These are phyloP conservation scores for Cryptococcus depauperatus DNA, from an alignment of 1,284 basidiomycete species.

Conservation along the genomic window DNA sequence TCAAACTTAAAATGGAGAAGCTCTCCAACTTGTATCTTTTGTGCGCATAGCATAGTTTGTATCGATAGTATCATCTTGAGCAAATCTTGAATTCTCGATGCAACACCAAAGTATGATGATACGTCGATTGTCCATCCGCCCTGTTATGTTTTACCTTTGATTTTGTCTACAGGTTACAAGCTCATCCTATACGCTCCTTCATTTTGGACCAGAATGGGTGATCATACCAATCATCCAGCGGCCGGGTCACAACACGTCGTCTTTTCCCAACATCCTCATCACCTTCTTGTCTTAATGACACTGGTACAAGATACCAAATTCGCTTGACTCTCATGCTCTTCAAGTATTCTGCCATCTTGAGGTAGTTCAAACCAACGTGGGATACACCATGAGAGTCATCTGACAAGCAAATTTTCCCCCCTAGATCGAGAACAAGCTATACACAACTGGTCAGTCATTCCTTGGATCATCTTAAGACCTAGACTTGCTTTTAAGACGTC, in stretches of 20 bases:
- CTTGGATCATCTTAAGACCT: background rate
- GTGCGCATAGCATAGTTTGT: background rate
- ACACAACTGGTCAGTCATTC: background rate
- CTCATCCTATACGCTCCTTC: no score
- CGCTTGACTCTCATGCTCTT: constrained; percentile 54
- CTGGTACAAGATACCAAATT: constrained; percentile 57
- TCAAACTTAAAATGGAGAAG: no score
- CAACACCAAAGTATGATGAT: no score
- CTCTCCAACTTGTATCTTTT: no score
- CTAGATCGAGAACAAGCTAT: constrained; percentile 59
- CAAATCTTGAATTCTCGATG: no score
- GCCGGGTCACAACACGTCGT: constrained; percentile 24
- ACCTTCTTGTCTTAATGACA: constrained; percentile 10
- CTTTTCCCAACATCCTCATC: constrained; percentile 48
- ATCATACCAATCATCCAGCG: constrained; percentile 16
- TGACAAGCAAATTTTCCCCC: constrained; percentile 75
- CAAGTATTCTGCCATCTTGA: constrained; percentile 62
- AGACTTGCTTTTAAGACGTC: constrained; percentile 64
- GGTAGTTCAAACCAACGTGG: constrained; percentile 81
- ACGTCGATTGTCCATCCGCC: no score
- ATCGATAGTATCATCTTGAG: constrained; percentile 3
- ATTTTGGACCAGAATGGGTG: constrained; percentile 28
- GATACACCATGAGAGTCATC: constrained; percentile 92
- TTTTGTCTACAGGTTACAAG: no score
- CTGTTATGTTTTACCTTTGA: no score